Percentiles rank a stretch among this genome's conserved stretches.
Conservation (phyloP, 371 early-diverging fungal species). For the Apophysomyces sp. region DNA sequence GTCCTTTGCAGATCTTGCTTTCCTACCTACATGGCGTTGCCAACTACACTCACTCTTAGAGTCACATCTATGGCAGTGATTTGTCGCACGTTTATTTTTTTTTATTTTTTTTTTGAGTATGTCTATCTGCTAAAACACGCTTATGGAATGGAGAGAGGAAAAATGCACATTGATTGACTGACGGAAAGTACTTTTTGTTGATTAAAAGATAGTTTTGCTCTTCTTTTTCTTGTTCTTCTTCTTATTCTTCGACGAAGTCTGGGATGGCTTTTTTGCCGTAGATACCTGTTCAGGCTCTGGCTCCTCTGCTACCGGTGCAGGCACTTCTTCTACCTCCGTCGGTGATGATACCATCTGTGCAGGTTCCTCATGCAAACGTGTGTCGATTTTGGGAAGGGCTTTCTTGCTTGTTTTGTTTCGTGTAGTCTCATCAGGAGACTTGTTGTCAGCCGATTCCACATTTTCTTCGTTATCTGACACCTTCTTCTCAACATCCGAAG, state of each 20-base stretch:
- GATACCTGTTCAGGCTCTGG: background rate
- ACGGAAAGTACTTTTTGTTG: too few species aligned
- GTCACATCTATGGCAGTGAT: too few species aligned
- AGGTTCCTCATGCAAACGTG: background rate
- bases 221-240: slow-evolving; percentile 11
- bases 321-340: slow-evolving; percentile 4
- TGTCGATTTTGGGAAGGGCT: too few species aligned
- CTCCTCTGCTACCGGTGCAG: background rate
- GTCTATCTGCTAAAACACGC: too few species aligned
- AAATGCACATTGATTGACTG: background rate
- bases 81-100: too few species aligned
- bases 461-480: background rate
- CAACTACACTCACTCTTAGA: too few species aligned
- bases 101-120: too few species aligned
- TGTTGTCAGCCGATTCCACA: background rate
- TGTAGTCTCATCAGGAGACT: background rate
- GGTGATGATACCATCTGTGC: slow-evolving; percentile 6
- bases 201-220: slow-evolving; percentile 7
- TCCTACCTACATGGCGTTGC: too few species aligned
- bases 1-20: too few species aligned
- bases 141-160: too few species aligned
- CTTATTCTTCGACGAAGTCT: slow-evolving; percentile 2
- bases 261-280: background rate
- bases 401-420: background rate
- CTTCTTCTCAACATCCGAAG: background rate